Base-by-base conservation (phyloP, 805 yeast genomes). In the Wickerhamomyces silvicola region DNA sequence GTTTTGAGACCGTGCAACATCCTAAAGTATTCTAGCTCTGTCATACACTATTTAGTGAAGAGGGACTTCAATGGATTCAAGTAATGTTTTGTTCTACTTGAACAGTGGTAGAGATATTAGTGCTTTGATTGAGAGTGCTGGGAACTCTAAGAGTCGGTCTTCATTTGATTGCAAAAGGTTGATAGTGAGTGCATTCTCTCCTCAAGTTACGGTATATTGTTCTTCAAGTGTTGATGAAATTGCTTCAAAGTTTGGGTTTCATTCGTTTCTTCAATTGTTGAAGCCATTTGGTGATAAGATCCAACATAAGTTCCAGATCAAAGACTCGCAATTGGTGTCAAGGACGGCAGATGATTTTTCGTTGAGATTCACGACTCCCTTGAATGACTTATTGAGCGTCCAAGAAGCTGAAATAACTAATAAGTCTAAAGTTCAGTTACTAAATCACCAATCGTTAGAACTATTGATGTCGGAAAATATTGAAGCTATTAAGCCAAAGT, bases 221-320 rank as follows among this genome's bases (percentile, higher is more conserved):
- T 65, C 80, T 0, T 60, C 48, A 20, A 62, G 57, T 32, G 71
- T 71, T 4, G 75, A 74, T 34, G 39, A 52, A 6, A 33, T 67
- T 10, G 59, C 74, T n/a, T 65, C 59, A 33, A 45, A 50, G 7
- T 48, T 61, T 32, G 65, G 76, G 9, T 53, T 54, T 31, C 52
- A 56, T 32, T 64, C 75, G 3, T 48, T 69, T n/a, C 57, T 73
- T 29, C 73, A 66, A 40, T 46, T 76, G 30, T 37, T 77, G 13
- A 54, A 59, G 38, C 78, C 78, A 1, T 74, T 72, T 49, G 83
- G 82, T 6, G 75, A 72, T 42, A 60, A 56, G 37, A 67, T 73
- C 20, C 57, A 60, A 28, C 71, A 72, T 35, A 48, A 63, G 18
- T 68, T 69, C 43, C 68, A 64, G 31, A 64, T 73, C 33, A 66